These are phyloP conservation scores for Pseudoturritis turrita DNA, from an alignment of 345 rosid genomes.

Conservation along the genomic window DNA sequence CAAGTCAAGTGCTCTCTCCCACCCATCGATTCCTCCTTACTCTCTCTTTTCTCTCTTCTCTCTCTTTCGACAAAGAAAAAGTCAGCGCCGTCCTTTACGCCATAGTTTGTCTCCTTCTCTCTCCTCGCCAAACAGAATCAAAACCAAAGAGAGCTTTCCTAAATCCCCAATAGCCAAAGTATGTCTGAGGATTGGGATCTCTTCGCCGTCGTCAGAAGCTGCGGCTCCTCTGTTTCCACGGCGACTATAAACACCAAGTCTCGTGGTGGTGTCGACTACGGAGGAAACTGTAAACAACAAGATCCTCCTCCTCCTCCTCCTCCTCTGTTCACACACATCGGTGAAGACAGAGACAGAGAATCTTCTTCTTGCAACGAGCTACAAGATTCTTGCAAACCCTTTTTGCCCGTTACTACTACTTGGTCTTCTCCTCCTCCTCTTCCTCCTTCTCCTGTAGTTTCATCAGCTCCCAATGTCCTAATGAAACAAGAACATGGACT, in stretches of 20 bases:
- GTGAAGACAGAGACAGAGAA: slow-evolving; percentile 13
- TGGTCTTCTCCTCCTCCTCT: slow-evolving; percentile 24
- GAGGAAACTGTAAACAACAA: slow-evolving; percentile 32
- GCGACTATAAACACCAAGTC: slow-evolving; percentile 13
- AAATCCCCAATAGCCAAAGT: slow-evolving; percentile 4
- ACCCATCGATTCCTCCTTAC: slow-evolving; percentile 13
- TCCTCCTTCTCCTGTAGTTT: neutral
- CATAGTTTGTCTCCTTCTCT: slow-evolving; percentile 30
- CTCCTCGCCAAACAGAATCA: slow-evolving; percentile 2
- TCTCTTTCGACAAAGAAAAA: slow-evolving; percentile 37
- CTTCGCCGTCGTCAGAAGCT: slow-evolving; percentile 68
- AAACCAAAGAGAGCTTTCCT: slow-evolving; percentile 16
- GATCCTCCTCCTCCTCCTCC: slow-evolving; percentile 15
- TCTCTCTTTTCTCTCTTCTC: neutral
- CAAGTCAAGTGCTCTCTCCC: slow-evolving; percentile 34
- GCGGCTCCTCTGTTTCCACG: slow-evolving; percentile 30
- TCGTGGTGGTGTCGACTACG: slow-evolving; percentile 1
- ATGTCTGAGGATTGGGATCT: slow-evolving; percentile 84
- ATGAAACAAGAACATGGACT: slow-evolving; percentile 30
- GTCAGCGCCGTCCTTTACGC: slow-evolving; percentile 76
- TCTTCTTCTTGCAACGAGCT: slow-evolving; percentile 42
- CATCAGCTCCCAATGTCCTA: neutral
- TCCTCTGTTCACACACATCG: slow-evolving; percentile 28
- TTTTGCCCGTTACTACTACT: slow-evolving; percentile 31
- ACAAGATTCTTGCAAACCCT: slow-evolving; percentile 54